phyloP scores from a whole-genome alignment of 108 stramenopile genomes.

The Phaeodactylum tricornutum region DNA sequence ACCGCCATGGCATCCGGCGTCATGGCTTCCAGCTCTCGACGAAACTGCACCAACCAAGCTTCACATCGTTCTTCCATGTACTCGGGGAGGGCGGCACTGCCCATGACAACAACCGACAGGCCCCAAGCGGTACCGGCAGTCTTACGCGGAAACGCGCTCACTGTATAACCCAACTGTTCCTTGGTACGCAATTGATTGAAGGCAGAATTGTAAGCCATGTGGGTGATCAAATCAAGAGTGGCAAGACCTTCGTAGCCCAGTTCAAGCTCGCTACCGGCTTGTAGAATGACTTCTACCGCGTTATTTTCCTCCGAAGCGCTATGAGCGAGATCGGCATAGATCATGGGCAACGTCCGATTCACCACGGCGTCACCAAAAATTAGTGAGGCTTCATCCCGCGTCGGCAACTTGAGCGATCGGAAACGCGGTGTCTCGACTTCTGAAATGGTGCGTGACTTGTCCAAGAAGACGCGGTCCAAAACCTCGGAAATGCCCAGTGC shows the following conservation, averaged over 20 bases:
- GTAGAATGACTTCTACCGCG: constrained; percentile 66
- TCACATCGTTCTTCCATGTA: constrained; percentile 64
- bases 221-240: constrained; percentile 60
- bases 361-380: constrained; percentile 52
- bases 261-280: constrained; percentile 51
- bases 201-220: constrained; percentile 78
- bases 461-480: constrained; percentile 41
- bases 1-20: constrained; percentile 42
- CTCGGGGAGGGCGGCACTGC: constrained; percentile 44
- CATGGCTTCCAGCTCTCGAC: constrained; percentile 71
- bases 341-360: constrained; percentile 31
- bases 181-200: constrained; percentile 78
- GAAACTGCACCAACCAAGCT: constrained; percentile 62
- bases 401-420: constrained; percentile 63
- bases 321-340: constrained; percentile 58
- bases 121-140: constrained; percentile 63
- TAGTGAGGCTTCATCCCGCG: constrained; percentile 44
- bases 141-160: constrained; percentile 62
- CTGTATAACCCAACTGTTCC: constrained; percentile 85
- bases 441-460: constrained; percentile 30
- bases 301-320: constrained; percentile 73
- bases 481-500: constrained; percentile 42
- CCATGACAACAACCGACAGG: constrained; percentile 60
- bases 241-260: constrained; percentile 72
- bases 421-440: constrained; percentile 64